Conservation (phyloP, 2,329 filamentous ascomycete species). For the Arthroderma sp. region DNA sequence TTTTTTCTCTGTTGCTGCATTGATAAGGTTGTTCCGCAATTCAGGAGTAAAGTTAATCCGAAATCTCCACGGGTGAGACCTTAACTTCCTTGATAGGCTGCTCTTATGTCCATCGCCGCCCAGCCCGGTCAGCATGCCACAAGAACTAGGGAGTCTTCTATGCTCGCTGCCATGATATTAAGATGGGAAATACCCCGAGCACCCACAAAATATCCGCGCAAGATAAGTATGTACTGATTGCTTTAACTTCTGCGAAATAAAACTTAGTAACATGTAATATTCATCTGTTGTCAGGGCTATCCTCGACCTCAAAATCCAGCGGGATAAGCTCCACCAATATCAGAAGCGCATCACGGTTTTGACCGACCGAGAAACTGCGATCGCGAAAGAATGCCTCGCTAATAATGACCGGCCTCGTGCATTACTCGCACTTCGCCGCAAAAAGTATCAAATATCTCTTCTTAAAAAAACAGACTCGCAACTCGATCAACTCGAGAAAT, state of each 20-base stretch:
- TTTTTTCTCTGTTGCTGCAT: no score
- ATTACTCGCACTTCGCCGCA: conserved; percentile 75
- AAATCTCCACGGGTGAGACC: no score
- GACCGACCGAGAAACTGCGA: conserved; percentile 73
- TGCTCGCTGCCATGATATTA: background rate
- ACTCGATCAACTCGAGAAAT: conserved; percentile 80
- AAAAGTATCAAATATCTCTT: conserved; percentile 92
- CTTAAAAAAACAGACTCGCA: conserved; percentile 82
- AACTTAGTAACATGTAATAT: background rate
- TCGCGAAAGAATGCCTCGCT: conserved; percentile 70
- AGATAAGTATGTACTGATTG: conserved; percentile 55
- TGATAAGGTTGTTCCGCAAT: no score
- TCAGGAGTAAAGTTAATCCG: no score
- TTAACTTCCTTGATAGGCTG: no score
- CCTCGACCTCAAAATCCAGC: conserved; percentile 92
- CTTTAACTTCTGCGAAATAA: background rate
- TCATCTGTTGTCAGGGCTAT: conserved; percentile 54
- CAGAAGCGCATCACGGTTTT: conserved; percentile 78
- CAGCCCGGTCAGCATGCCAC: no score
- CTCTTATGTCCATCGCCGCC: no score
- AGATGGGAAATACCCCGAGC: conserved; percentile 55
- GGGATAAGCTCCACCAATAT: conserved; percentile 93
- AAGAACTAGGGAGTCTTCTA: no score
- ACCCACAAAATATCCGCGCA: conserved; percentile 59
- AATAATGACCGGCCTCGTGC: conserved; percentile 69